Percentiles rank a stretch among this genome's conserved stretches.
Evolutionary conservation across 441 rosid genomes (phyloP).

Genomic region (Adansonia gregorii): DNA sequence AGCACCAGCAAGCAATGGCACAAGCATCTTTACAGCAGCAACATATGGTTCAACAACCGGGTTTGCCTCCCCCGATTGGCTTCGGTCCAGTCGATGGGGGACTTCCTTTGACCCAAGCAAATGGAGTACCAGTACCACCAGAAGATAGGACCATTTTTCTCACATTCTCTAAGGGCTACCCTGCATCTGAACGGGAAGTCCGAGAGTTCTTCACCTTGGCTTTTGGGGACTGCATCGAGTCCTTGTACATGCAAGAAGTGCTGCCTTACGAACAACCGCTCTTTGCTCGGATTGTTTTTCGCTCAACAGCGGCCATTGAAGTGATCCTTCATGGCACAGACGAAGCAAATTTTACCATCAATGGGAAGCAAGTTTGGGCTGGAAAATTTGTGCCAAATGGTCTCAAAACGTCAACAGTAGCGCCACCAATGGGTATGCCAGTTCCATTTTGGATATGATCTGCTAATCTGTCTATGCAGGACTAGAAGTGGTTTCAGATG

Average conservation of each 20-base stretch:
- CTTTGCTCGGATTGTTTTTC: slow-evolving; percentile 51
- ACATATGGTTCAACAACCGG: neutral
- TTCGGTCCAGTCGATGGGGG: neutral
- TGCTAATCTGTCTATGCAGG: neutral
- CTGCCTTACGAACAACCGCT: slow-evolving; percentile 40
- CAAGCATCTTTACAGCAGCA: neutral
- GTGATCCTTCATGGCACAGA: slow-evolving; percentile 36
- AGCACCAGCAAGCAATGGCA: slow-evolving; percentile 7
- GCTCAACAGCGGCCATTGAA: slow-evolving; percentile 28
- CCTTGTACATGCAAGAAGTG: slow-evolving; percentile 58
- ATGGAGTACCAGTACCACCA: slow-evolving; percentile 17
- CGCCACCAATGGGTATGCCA: neutral
- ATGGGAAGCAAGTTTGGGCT: slow-evolving; percentile 69
- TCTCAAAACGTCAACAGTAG: neutral
- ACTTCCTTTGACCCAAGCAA: neutral
- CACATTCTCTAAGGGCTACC: slow-evolving; percentile 61
- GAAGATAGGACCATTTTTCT: slow-evolving; percentile 56
- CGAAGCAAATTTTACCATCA: slow-evolving; percentile 55
- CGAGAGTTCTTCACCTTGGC: slow-evolving; percentile 41
- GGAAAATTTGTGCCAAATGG: slow-evolving; percentile 53
- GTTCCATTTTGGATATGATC: neutral
- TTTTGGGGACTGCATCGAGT: slow-evolving; percentile 59
- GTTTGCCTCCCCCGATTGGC: slow-evolving; percentile 10
- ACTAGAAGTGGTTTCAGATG: neutral
- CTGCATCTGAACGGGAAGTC: slow-evolving; percentile 54